Evolutionary conservation across 306 rosid genomes (phyloP).

Genomic region (Pachyrhizus erosus): DNA sequence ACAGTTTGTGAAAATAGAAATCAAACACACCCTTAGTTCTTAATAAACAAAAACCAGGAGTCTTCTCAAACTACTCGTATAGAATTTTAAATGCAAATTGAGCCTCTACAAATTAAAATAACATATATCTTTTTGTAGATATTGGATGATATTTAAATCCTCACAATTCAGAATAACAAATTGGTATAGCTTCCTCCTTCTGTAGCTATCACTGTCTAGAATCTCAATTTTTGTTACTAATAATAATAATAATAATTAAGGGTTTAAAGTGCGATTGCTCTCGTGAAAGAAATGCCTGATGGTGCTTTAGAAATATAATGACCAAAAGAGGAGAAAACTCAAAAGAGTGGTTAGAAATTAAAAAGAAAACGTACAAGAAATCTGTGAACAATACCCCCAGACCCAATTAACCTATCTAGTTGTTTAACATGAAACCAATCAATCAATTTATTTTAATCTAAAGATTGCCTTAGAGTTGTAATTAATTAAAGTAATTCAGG

Average conservation of each 20-base stretch:
- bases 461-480: conserved; percentile 1
- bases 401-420: conserved; percentile 3
- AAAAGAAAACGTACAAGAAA: background rate
- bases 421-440: background rate
- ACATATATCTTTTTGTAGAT: background rate
- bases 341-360: background rate
- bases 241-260: background rate
- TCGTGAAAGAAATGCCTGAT: background rate
- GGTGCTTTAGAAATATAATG: background rate
- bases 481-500: background rate
- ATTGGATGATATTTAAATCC: background rate
- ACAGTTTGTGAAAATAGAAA: background rate
- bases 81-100: background rate
- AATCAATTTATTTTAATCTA: background rate
- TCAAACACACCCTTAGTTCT: background rate
- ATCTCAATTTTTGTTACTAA: background rate
- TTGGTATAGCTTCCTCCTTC: background rate
- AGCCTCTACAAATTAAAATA: background rate
- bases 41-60: background rate
- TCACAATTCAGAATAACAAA: background rate
- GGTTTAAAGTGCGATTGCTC: background rate
- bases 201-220: background rate
- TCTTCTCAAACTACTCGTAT: background rate
- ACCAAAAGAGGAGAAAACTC: conserved; percentile 35
- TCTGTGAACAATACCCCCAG: background rate